phyloP scores from a whole-genome alignment of 1,284 basidiomycete species.

The Termitomyces sp. region DNA sequence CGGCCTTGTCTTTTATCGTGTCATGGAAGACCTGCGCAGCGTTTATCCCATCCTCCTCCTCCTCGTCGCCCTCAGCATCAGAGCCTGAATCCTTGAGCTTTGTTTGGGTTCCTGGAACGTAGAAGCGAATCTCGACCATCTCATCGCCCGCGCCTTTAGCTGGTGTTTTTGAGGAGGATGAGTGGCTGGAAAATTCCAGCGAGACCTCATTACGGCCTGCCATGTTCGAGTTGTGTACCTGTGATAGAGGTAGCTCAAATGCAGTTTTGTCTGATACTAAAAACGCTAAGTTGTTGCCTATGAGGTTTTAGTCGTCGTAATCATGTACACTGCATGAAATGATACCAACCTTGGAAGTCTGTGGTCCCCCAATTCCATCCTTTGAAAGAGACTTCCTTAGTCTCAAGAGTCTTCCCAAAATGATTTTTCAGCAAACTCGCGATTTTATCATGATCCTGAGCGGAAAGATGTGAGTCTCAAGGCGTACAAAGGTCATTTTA shows the following conservation, averaged over 20 bases:
- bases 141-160: conserved; percentile 70
- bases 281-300: conserved; percentile 89
- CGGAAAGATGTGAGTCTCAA: conserved; percentile 3
- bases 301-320: not conserved
- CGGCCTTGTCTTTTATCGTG: conserved; percentile 93
- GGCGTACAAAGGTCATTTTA: not conserved
- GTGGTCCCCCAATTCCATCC: conserved; percentile 99
- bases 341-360: conserved; percentile 79
- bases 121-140: conserved; percentile 94
- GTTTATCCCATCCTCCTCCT: conserved; percentile 71
- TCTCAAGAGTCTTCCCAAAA: conserved; percentile 83
- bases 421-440: conserved; percentile 76
- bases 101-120: conserved; percentile 82
- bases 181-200: conserved; percentile 78
- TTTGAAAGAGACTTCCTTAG: conserved; percentile 83
- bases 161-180: conserved; percentile 35
- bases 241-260: conserved; percentile 86
- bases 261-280: conserved; percentile 85
- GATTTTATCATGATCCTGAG: conserved; percentile 79
- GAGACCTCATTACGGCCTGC: conserved; percentile 96
- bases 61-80: conserved; percentile 73
- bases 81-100: conserved; percentile 68
- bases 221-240: conserved; percentile 97
- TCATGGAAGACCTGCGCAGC: conserved; percentile 98
- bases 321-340: conserved; percentile 1